Evolutionary conservation across 768 basidiomycete genomes (phyloP), one percentile per base, ranked within the genome.

Genomic region (Brasilioporus rufonigricans): DNA sequence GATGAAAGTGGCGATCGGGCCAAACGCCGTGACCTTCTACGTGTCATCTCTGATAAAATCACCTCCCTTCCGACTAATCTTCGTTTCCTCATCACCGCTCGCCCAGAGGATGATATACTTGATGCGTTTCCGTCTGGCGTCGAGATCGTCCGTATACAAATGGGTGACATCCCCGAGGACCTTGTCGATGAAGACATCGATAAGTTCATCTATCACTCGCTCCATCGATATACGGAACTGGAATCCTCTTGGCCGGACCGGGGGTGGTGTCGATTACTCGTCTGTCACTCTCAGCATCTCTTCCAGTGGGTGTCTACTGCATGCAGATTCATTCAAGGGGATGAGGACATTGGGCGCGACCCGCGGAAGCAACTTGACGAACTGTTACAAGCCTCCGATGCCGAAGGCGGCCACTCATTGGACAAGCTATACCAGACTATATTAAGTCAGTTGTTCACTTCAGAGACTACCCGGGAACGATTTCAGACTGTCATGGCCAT

Each of bases 261-360:
- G 43, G 46, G 53, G 16, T 62, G 56, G 63, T 49, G 53, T 46
- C 32, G n/a, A 9, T 23, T 48, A 16, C 46, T 48, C 11, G 46
- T 48, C 16, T 9, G 3, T 12, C 46, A 48, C n/a, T 48, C 46
- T 16, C 16, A 48, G 14, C 21, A 36, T 23, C 33, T 48, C 14
- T 48, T 48, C 33, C 46, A 48, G 23, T 48, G 46, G 46, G 23
- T 31, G 19, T 46, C 39, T 9, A 29, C 27, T 29, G 27, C 27
- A 29, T 29, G 27, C 27, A 29, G 9, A 29, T 29, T 29, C 9
- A 29, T 29, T 9, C 27, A 29, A 9, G 27, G 27, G 27, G 27
- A 29, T 29, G 12, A 41, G 8, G 40, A 23, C 5, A 14, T 41
- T 13, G 40, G 40, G 23, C 40, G 19, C 21, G n/a, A 23, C 21